Evolutionary conservation across 176 grass and related monocot genomes (phyloP).

Genomic region (Oryza meridionalis): DNA sequence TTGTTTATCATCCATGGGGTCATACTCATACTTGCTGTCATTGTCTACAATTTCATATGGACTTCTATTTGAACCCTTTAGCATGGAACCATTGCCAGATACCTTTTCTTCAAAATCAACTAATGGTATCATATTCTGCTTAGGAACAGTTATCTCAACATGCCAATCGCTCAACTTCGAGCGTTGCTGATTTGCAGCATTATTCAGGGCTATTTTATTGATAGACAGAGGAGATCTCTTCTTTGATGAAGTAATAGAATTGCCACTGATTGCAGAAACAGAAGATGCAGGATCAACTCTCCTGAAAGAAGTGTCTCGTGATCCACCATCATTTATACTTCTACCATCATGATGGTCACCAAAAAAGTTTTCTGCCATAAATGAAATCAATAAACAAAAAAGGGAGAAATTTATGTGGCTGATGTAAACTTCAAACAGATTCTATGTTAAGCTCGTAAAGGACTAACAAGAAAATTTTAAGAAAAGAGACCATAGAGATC

Average conservation of each 20-base stretch:
- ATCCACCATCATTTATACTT: conserved; percentile 72
- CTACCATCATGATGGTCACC: conserved; percentile 64
- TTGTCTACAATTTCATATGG: conserved; percentile 40
- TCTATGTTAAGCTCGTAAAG: background rate
- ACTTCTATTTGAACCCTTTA: conserved; percentile 44
- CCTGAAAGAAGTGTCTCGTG: conserved; percentile 73
- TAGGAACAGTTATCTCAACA: conserved; percentile 88
- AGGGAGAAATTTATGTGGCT: conserved; percentile 29
- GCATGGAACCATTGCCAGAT: conserved; percentile 26
- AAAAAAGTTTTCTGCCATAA: conserved; percentile 76
- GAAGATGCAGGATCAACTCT: conserved; percentile 56
- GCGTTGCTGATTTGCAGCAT: conserved; percentile 51
- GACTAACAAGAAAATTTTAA: conserved; percentile 11
- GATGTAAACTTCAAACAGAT: background rate
- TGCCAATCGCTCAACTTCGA: conserved; percentile 69
- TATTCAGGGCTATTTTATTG: conserved; percentile 58
- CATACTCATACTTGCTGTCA: conserved; percentile 62
- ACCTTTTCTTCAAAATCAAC: conserved; percentile 46
- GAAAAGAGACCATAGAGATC: background rate
- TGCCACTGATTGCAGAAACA: conserved; percentile 66
- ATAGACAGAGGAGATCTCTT: conserved; percentile 80
- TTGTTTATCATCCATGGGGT: conserved; percentile 62
- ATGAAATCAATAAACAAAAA: conserved; percentile 31
- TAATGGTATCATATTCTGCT: conserved; percentile 50
- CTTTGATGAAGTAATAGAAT: conserved; percentile 58